A percentile compares a stretch with the other conserved stretches of the same genome.
These are phyloP conservation scores for Stephania yunnanensis DNA, from an alignment of 164 flowering plant species.

Conservation along the genomic window DNA sequence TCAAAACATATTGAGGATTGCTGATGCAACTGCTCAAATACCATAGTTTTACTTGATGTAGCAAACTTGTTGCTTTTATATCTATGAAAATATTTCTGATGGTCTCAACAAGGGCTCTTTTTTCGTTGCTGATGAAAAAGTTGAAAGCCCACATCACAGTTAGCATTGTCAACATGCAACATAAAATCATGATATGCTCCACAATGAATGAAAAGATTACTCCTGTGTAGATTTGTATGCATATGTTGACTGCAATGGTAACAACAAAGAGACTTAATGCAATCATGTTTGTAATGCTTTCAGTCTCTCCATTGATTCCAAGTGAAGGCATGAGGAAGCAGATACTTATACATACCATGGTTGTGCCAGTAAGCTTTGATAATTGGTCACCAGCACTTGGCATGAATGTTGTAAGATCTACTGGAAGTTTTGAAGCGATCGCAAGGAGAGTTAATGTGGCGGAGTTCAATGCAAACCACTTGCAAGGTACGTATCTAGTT, in stretches of 20 bases:
- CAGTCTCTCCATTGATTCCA: neutral
- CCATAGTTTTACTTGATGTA: neutral
- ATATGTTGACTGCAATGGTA: neutral
- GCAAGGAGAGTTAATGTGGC: conserved; percentile 9
- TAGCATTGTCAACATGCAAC: neutral
- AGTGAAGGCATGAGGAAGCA: neutral
- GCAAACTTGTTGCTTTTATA: neutral
- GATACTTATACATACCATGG: conserved; percentile 6
- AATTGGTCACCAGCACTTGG: conserved; percentile 11
- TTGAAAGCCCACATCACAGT: conserved; percentile 1
- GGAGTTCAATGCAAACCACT: conserved; percentile 10
- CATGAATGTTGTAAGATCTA: conserved; percentile 10
- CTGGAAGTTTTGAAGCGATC: conserved; percentile 16
- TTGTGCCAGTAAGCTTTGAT: conserved; percentile 12
- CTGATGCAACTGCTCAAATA: neutral
- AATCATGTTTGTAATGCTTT: neutral
- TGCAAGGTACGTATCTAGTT: neutral
- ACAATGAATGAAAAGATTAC: neutral
- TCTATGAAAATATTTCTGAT: neutral
- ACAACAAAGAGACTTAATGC: neutral
- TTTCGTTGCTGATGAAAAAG: no score
- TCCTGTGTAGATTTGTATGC: neutral
- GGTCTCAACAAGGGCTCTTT: neutral
- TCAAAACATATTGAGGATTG: neutral
- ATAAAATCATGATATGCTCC: neutral